Base-by-base conservation (phyloP, 2,329 filamentous ascomycete species). In the Fusarium irregulare region DNA sequence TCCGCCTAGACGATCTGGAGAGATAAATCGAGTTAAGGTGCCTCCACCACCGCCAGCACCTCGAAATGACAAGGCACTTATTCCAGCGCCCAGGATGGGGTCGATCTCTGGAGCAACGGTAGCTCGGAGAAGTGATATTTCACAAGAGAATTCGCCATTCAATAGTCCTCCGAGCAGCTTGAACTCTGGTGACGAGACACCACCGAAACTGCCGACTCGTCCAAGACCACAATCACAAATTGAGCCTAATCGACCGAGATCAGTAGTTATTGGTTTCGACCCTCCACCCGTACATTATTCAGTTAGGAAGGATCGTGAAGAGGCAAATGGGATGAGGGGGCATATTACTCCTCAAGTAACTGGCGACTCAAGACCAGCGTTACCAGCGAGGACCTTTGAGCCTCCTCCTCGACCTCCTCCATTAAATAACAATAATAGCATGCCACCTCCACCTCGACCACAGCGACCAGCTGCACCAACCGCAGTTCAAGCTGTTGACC, bases 101-200 rank as follows among this genome's bases (percentile, higher is more conserved):
- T 49, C 60, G 7, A 21, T 66, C n/a, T 54, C 73, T 13, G 64
- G 74, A 16, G 13, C 61, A 3, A 63, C 69, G 37, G 30, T 64
- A 55, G 28, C 41, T 63, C n/a, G 54, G 4, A 76, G 61, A 53
- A 49, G 66, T 8, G 68, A 66, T 12, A 68, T 78, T 7, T 69
- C 73, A 1, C 78, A 83, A 65, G 81, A 83, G 75, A 76, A 89
- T 0, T 97, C 95, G 2, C 94, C 95, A 0, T 97, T 98, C 76
- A 94, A 86, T 75, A 97, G 93, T 37, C 94, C 94, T 20, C 93
- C 94, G 0, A 90, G 89, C 72, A 95, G 91, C 76, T 87, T 88
- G 7, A 89, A 86, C 56, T 77, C 83, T 0, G 83, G 86, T n/a
- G 81, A 82, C n/a, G 81, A 82, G n/a, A 80, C 82, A 9, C 84